Base-by-base conservation (phyloP, 1,139 yeast species). In the Hyphopichia burtonii region DNA sequence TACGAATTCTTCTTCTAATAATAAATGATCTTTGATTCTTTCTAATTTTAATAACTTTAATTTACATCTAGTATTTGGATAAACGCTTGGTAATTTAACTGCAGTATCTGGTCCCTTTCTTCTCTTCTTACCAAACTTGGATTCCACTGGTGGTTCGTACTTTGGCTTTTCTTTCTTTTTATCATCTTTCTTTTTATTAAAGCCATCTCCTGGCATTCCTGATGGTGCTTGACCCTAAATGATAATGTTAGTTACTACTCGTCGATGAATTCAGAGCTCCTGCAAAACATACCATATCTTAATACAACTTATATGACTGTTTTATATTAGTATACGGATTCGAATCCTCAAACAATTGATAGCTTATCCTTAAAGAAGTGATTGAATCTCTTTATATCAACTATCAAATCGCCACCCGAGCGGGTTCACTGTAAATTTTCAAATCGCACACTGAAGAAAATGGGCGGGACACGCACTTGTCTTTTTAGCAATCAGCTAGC, bases 131-230 rank as follows among this genome's bases (percentile, higher is more conserved):
- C 96, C 96, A 56, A 88, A 86, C 53, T 91, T 83, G 15, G 96
- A 85, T 65, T 93, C 96, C 47, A 93, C 98, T 17, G 99, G 99
- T 32, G 99, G 99, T 66, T 94, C 99, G 65, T 91, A 93, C 70
- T 89, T 90, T 55, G 97, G 97, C 64, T 85, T 86, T 50, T 85
- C 88, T 52, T 83, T 82, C 78, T 88, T 85, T 65, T 82, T 82
- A 65, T 83, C 86, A 55, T 82, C 84, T 65, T 83, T 84, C 71
- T 82, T 83, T 63, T 82, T 83, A 57, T 82, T 83, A 55, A 60
- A 54, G 50, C 61, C 61, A 51, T 75, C 78, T 47, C 83, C 82
- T 47, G 84, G 81, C 76, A 82, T 71, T 49, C 88, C 88, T 31
- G 93, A 85, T 44, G 86, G 86, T 52, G 85, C 85, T 77, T 86